Conservation (phyloP, 2,329 filamentous ascomycete genomes). For the Diaporthe capsici region DNA sequence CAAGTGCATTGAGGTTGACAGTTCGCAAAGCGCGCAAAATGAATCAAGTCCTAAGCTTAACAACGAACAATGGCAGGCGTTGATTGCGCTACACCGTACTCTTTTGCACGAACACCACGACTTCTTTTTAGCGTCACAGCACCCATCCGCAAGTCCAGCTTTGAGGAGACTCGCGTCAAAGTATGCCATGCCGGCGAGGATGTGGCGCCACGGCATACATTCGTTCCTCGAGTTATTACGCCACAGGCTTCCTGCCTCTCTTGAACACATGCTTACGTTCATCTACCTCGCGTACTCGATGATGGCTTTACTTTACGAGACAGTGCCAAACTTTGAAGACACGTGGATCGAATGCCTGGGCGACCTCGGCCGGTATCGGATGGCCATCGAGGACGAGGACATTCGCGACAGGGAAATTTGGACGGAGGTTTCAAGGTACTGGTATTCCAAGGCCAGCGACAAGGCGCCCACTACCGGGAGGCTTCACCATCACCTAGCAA, state of each 20-base stretch:
- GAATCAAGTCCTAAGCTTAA: constrained; percentile 61
- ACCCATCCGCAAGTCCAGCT: constrained; percentile 80
- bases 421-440: constrained; percentile 83
- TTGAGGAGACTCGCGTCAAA: constrained; percentile 80
- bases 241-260: constrained; percentile 79
- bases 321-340: constrained; percentile 84
- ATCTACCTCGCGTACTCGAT: constrained; percentile 92
- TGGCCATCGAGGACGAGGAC: constrained; percentile 92
- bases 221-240: constrained; percentile 84
- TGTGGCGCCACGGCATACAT: constrained; percentile 96
- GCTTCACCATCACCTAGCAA: constrained; percentile 90
- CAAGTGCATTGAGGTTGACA: constrained; percentile 88
- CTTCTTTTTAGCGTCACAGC: constrained; percentile 89
- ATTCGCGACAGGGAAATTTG: constrained; percentile 82
- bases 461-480: constrained; percentile 81
- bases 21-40: constrained; percentile 65
- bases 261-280: constrained; percentile 92
- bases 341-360: constrained; percentile 96
- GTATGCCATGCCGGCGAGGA: constrained; percentile 91
- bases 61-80: constrained; percentile 84
- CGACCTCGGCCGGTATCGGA: constrained; percentile 84
- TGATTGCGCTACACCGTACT: constrained; percentile 86
- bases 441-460: constrained; percentile 89
- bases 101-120: constrained; percentile 87
- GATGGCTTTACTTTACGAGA: constrained; percentile 89